A percentile compares a stretch with the other conserved stretches of the same genome.
phyloP scores from a whole-genome alignment of 306 rosid genomes.

The Notholithocarpus densiflorus region DNA sequence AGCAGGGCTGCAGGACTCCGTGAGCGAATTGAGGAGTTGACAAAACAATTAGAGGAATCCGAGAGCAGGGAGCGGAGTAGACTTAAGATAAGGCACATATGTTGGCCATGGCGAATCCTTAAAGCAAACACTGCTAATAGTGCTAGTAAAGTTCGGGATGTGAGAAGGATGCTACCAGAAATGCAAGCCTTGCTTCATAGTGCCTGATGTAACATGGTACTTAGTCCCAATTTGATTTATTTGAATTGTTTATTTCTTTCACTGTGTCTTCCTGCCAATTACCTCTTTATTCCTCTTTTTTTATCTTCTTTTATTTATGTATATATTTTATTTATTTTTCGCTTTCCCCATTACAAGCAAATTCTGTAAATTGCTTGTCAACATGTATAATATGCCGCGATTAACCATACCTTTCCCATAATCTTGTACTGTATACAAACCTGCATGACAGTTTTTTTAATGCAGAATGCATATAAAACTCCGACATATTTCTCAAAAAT shows the following conservation, averaged over 20 bases:
- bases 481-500: no score
- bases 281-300: not conserved
- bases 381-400: not conserved
- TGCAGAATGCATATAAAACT: no score
- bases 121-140: constrained; percentile 28
- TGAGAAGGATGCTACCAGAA: constrained; percentile 62
- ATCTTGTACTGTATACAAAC: not conserved
- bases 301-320: no score
- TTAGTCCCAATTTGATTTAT: not conserved
- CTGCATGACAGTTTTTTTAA: not conserved
- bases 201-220: constrained; percentile 4
- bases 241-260: not conserved
- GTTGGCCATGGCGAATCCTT: constrained; percentile 83
- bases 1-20: constrained; percentile 60
- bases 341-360: not conserved
- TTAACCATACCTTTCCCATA: not conserved
- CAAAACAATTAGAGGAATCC: constrained; percentile 59
- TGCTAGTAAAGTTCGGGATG: constrained; percentile 34
- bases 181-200: constrained; percentile 61
- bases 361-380: not conserved
- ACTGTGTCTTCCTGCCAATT: not conserved
- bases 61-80: constrained; percentile 53
- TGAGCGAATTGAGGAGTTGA: constrained; percentile 47
- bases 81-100: constrained; percentile 46
- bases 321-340: not conserved